These are phyloP conservation scores for Chytriomyces confervae DNA, from an alignment of 192 early-diverging fungal species.

Conservation along the genomic window DNA sequence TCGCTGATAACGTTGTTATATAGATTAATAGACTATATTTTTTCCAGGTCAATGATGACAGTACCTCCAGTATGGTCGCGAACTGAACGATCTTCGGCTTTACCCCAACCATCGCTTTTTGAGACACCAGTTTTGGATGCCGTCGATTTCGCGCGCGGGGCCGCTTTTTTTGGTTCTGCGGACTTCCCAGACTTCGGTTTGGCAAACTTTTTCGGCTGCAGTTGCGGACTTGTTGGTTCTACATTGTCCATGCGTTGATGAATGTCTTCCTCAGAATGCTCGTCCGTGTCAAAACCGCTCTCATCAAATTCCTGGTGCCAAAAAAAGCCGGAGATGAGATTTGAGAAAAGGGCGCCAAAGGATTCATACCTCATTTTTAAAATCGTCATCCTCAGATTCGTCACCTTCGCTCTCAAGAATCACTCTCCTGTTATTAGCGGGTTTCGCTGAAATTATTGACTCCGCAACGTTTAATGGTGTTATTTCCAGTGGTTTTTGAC, in stretches of 20 bases:
- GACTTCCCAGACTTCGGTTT: no score
- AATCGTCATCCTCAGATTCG: no score
- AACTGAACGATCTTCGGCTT: conserved; percentile 17
- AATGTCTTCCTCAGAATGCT: neutral
- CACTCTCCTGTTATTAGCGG: neutral
- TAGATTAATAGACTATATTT: neutral
- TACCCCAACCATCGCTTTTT: conserved; percentile 14
- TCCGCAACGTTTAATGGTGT: neutral
- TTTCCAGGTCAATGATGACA: no score
- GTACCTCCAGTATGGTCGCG: neutral
- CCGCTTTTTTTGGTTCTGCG: neutral
- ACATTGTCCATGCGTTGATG: neutral
- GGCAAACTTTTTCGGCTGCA: neutral
- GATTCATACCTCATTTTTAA: no score
- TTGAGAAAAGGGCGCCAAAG: no score
- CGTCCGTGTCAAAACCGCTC: neutral
- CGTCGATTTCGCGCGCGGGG: neutral
- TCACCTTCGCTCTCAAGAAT: no score
- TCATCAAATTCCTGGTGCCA: neutral
- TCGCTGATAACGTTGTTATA: no score
- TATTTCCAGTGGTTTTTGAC: neutral
- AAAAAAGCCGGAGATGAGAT: no score
- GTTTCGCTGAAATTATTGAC: neutral
- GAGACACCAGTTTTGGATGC: neutral
- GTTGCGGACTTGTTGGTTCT: neutral